phyloP scores from a whole-genome alignment of 805 yeast genomes.

The Candida hispaniensis region DNA sequence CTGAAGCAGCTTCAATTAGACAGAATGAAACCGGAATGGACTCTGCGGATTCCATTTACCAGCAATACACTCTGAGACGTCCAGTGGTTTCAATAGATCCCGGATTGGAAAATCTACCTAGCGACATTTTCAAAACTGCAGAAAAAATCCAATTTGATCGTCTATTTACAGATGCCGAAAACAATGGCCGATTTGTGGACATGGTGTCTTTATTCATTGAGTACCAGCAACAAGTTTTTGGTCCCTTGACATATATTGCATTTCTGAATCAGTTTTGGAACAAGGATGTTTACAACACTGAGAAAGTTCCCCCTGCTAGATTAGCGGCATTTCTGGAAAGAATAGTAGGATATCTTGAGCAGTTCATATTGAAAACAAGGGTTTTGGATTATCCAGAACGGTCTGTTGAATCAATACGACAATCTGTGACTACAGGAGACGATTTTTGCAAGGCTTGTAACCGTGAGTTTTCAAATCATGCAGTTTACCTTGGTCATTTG shows the following conservation, averaged over 20 bases:
- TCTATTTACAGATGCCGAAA: conserved; percentile 50
- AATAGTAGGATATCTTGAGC: conserved; percentile 40
- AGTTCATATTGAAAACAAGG: conserved; percentile 34
- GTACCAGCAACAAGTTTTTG: conserved; percentile 38
- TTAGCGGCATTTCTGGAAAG: conserved; percentile 34
- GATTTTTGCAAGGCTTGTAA: conserved; percentile 55
- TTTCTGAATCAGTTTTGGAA: conserved; percentile 35
- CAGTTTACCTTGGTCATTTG: conserved; percentile 62
- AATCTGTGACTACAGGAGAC: conserved; percentile 9
- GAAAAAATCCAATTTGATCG: conserved; percentile 38
- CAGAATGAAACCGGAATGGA: conserved; percentile 28
- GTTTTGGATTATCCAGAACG: conserved; percentile 11
- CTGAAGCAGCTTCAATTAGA: conserved; percentile 17
- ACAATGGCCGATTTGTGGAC: conserved; percentile 55
- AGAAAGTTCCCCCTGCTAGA: conserved; percentile 31
- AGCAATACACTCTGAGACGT: conserved; percentile 5
- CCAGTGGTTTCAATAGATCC: conserved; percentile 21
- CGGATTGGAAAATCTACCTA: conserved; percentile 26
- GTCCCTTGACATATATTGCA: conserved; percentile 44
- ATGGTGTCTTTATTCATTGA: conserved; percentile 40
- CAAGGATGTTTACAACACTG: conserved; percentile 20
- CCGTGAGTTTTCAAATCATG: conserved; percentile 47
- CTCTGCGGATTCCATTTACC: conserved; percentile 23
- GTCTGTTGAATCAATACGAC: conserved; percentile 18
- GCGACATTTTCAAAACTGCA: conserved; percentile 41